Evolutionary conservation across 2,329 filamentous ascomycete genomes (phyloP).

Genomic region (Thelonectria rubi): DNA sequence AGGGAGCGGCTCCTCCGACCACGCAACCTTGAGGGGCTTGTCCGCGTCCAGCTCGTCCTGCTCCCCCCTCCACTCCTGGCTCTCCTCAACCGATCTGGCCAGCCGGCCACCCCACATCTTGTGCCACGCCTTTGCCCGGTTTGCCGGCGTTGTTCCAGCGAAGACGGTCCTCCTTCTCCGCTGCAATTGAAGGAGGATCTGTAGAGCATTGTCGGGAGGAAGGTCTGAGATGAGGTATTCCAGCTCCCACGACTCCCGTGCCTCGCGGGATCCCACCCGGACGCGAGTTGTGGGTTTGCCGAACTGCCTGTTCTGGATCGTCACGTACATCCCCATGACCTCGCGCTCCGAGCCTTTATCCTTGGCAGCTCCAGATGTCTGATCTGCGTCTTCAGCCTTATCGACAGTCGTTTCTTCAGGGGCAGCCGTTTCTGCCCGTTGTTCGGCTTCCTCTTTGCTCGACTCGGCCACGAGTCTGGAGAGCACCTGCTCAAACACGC

Average conservation of each 20-base stretch:
- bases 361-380: background rate
- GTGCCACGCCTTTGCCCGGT: constrained; percentile 55
- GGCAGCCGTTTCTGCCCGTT: background rate
- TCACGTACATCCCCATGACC: constrained; percentile 73
- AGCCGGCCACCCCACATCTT: constrained; percentile 55
- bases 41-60: constrained; percentile 62
- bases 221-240: constrained; percentile 81
- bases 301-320: constrained; percentile 67
- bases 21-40: constrained; percentile 58
- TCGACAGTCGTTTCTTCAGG: background rate
- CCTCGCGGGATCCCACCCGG: background rate
- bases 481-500: constrained; percentile 61
- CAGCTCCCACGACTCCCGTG: constrained; percentile 77
- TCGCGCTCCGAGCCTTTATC: constrained; percentile 3
- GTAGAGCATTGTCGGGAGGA: constrained; percentile 51
- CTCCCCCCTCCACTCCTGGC: constrained; percentile 65
- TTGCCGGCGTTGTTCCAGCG: constrained; percentile 48
- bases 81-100: constrained; percentile 56
- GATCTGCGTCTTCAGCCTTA: background rate
- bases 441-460: constrained; percentile 11
- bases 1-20: constrained; percentile 45
- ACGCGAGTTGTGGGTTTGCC: too few species aligned
- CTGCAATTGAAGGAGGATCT: constrained; percentile 66
- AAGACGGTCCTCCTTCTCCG: constrained; percentile 61
- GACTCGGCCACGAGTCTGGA: constrained; percentile 53